Evolutionary conservation across 768 basidiomycete genomes (phyloP).

Genomic region (Rhizopogon rudus): DNA sequence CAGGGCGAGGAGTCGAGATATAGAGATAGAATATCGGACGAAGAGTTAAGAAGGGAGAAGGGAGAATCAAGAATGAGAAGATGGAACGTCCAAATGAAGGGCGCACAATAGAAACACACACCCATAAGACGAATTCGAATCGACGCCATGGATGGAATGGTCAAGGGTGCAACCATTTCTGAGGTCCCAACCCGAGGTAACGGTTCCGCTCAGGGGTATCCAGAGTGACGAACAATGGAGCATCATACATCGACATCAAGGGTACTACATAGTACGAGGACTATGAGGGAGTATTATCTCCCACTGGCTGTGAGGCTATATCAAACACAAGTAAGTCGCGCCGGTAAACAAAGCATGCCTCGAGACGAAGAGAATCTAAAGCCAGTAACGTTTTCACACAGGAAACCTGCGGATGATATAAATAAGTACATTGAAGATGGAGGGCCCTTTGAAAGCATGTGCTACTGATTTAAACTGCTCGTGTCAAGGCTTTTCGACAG

Average conservation of each 20-base stretch:
- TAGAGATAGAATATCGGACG: too few species aligned
- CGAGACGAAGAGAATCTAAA: neutral
- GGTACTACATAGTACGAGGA: neutral
- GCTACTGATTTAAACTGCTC: too few species aligned
- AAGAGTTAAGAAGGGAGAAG: too few species aligned
- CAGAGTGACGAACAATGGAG: neutral
- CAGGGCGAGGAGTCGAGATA: too few species aligned
- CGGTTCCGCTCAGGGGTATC: neutral
- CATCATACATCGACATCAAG: neutral
- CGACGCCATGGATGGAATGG: neutral
- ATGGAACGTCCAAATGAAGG: neutral
- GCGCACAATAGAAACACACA: neutral
- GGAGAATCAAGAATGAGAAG: neutral
- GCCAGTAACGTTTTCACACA: neutral
- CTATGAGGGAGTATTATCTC: neutral
- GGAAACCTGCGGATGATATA: neutral
- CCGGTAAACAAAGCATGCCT: neutral
- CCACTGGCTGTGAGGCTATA: neutral
- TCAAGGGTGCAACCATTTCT: neutral
- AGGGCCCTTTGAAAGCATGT: neutral
- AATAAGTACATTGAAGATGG: neutral
- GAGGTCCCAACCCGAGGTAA: neutral
- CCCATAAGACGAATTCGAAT: neutral
- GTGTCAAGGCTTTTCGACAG: neutral
- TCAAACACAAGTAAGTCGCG: too few species aligned